These are phyloP conservation scores for Bruguiera hainesii DNA, from an alignment of 441 rosid genomes.

Conservation along the genomic window DNA sequence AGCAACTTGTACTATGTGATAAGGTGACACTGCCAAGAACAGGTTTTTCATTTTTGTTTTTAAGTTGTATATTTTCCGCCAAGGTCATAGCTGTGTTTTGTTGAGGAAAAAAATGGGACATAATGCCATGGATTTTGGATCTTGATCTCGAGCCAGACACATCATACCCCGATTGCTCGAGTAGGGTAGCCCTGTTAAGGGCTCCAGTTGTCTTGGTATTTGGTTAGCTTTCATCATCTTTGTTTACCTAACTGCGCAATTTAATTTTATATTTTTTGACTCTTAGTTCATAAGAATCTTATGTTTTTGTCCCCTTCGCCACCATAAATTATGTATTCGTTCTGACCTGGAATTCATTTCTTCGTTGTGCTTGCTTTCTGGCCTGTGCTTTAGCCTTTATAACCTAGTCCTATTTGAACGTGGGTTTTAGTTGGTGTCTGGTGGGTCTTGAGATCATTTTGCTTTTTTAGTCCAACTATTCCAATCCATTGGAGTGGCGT, in stretches of 20 bases:
- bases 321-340: neutral
- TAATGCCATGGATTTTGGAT: conserved; percentile 46
- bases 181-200: conserved; percentile 30
- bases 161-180: conserved; percentile 28
- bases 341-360: too few relatives aligned
- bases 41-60: conserved; percentile 20
- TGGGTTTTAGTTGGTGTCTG: too few relatives aligned
- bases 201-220: conserved; percentile 44
- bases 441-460: too few relatives aligned
- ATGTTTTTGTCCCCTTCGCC: neutral
- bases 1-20: conserved; percentile 39
- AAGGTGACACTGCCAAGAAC: conserved; percentile 31
- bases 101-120: conserved; percentile 27
- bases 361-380: too few relatives aligned
- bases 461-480: too few relatives aligned
- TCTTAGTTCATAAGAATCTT: conserved; percentile 15
- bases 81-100: conserved; percentile 35
- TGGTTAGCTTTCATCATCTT: conserved; percentile 34
- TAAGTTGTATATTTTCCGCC: conserved; percentile 38
- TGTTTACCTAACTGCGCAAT: conserved; percentile 17
- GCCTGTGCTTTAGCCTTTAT: too few relatives aligned
- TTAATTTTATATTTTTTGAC: conserved; percentile 30
- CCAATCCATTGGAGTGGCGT: too few relatives aligned
- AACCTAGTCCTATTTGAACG: too few relatives aligned
- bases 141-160: conserved; percentile 35